Evolutionary conservation across 306 rosid species (phyloP).

Genomic region (Ziziphus jujuba): DNA sequence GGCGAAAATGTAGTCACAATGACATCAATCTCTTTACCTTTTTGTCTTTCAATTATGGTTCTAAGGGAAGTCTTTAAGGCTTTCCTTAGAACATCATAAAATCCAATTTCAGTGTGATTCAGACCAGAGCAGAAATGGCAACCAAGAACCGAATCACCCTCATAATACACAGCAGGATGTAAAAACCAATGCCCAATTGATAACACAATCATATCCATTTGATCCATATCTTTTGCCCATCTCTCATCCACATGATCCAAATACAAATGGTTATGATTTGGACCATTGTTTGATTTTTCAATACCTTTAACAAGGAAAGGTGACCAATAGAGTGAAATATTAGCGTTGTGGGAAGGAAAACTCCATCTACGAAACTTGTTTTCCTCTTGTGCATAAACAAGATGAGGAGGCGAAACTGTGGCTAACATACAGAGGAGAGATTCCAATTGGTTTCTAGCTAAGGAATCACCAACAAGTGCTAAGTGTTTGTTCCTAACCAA

Average conservation of each 20-base stretch:
- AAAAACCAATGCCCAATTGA: constrained; percentile 93
- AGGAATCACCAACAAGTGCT: constrained; percentile 90
- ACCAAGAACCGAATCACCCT: constrained; percentile 57
- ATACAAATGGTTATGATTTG: constrained; percentile 52
- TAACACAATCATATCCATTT: constrained; percentile 52
- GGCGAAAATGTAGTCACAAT: constrained; percentile 86
- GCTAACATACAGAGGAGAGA: constrained; percentile 86
- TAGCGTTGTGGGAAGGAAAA: constrained; percentile 58
- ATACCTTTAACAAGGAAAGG: constrained; percentile 81
- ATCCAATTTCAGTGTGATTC: constrained; percentile 81
- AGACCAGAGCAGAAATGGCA: constrained; percentile 85
- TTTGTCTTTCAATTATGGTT: constrained; percentile 50
- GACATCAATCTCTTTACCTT: constrained; percentile 31
- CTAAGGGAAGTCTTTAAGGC: constrained; percentile 60
- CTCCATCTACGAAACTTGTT: constrained; percentile 71
- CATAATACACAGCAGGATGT: constrained; percentile 83
- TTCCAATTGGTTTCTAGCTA: constrained; percentile 96
- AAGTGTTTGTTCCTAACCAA: constrained; percentile 58
- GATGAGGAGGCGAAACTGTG: constrained; percentile 54
- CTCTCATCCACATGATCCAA: constrained; percentile 73
- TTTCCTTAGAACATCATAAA: constrained; percentile 73
- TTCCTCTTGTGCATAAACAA: constrained; percentile 53
- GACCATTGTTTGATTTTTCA: constrained; percentile 57
- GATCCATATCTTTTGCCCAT: constrained; percentile 65
- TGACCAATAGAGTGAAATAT: constrained; percentile 77